Evolutionary conservation across 139 green algal species (phyloP).

Genomic region (Eudorina sp.): DNA sequence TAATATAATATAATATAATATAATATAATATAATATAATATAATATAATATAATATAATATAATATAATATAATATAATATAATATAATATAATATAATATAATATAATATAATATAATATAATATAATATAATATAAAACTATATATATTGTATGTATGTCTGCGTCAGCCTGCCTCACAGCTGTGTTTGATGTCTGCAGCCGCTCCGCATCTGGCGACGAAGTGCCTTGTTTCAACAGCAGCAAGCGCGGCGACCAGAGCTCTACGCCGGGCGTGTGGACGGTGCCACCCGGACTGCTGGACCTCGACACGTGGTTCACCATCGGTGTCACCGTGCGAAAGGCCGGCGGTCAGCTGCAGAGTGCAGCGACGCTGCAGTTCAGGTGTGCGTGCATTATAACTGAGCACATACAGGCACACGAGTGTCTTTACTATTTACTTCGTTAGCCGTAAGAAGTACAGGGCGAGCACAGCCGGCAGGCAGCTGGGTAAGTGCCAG

Average conservation of each 20-base stretch:
- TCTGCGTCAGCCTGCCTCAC: too few species aligned
- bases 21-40: too few species aligned
- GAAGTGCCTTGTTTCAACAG: constrained; percentile 14
- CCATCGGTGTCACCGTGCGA: neutral
- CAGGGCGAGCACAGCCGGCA: neutral
- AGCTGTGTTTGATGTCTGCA: too few species aligned
- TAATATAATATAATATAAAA: too few species aligned
- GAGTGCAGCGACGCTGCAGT: neutral
- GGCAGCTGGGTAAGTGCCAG: too few species aligned
- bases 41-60: too few species aligned
- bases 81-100: too few species aligned
- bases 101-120: too few species aligned
- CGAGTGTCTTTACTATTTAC: neutral
- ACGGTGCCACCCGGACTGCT: constrained; percentile 1
- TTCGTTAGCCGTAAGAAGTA: neutral
- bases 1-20: too few species aligned
- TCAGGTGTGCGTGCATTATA: neutral
- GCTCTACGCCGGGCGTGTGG: neutral
- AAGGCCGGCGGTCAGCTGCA: neutral
- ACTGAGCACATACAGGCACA: neutral
- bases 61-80: too few species aligned
- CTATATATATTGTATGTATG: too few species aligned
- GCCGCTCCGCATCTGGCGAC: too few species aligned
- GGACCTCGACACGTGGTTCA: neutral
- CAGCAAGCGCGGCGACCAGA: neutral